Conservation (phyloP, 345 rosid species). For the Garcia nutans region DNA sequence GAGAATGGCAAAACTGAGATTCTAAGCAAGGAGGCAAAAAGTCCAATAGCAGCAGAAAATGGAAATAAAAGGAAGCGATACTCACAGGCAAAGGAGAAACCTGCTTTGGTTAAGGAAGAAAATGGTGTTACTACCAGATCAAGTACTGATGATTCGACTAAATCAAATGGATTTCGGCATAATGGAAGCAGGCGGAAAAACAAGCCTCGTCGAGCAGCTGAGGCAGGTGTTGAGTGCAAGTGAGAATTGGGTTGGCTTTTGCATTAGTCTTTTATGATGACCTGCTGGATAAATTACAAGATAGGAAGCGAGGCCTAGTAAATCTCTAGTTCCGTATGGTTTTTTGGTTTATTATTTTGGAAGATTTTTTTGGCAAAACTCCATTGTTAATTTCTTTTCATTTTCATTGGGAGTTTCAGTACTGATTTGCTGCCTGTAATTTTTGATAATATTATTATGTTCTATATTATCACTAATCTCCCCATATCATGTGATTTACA, state of each 20-base stretch:
- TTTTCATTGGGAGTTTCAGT: constrained; percentile 29
- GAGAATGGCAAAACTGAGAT: constrained; percentile 42
- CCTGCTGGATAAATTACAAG: constrained; percentile 20
- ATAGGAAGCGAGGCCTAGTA: constrained; percentile 38
- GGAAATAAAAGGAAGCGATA: constrained; percentile 63
- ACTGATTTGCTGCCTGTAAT: constrained; percentile 42
- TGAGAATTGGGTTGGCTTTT: constrained; percentile 26
- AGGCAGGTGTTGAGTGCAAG: constrained; percentile 65
- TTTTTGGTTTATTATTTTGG: constrained; percentile 25
- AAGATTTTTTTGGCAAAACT: constrained; percentile 29
- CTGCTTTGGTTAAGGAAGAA: constrained; percentile 50
- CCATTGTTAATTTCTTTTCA: constrained; percentile 27
- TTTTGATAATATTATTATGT: constrained; percentile 35
- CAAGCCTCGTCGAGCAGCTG: constrained; percentile 76
- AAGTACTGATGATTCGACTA: constrained; percentile 47
- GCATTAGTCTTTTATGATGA: not conserved
- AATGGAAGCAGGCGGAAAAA: constrained; percentile 67
- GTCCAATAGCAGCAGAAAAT: constrained; percentile 43
- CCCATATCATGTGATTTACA: constrained; percentile 23
- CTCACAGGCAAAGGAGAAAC: constrained; percentile 48
- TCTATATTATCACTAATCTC: constrained; percentile 20
- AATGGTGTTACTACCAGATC: constrained; percentile 46
- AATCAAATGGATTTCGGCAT: constrained; percentile 60
- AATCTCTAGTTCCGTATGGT: constrained; percentile 22
- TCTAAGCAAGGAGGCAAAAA: constrained; percentile 40